phyloP scores from a whole-genome alignment of 129 eudicot genomes.

The Chrysanthemum makinoi region DNA sequence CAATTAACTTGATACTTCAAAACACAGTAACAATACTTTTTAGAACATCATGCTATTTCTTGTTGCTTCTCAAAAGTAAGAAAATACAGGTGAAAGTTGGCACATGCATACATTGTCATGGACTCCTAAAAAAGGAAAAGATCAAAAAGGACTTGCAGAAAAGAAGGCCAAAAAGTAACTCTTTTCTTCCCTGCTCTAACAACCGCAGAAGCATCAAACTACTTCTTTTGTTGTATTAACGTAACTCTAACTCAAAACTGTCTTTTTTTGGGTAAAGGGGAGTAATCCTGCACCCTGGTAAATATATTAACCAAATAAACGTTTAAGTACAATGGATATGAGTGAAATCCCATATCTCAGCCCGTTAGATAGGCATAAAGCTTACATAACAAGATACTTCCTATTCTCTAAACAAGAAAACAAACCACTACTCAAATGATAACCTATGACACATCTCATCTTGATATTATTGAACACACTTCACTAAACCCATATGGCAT shows the following conservation, averaged over 20 bases:
- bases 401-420: no score
- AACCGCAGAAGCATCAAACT: slow-evolving; percentile 18
- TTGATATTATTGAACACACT: slow-evolving; percentile 18
- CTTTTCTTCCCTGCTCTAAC: slow-evolving; percentile 33
- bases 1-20: neutral
- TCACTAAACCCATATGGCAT: slow-evolving; percentile 73
- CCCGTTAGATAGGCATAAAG: no score
- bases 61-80: slow-evolving; percentile 23
- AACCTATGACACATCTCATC: no score
- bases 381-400: no score
- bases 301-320: no score
- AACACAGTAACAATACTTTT: neutral
- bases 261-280: no score
- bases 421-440: no score
- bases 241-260: slow-evolving; percentile 16
- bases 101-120: slow-evolving; percentile 27
- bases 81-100: slow-evolving; percentile 19
- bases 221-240: slow-evolving; percentile 19
- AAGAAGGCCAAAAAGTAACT: slow-evolving; percentile 16
- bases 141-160: slow-evolving; percentile 5
- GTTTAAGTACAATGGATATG: no score
- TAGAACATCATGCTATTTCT: slow-evolving; percentile 18
- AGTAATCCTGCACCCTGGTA: no score
- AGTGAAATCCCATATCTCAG: no score
- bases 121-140: neutral